Base-by-base conservation (phyloP, 805 yeast genomes). In the Yarrowia deformans region DNA sequence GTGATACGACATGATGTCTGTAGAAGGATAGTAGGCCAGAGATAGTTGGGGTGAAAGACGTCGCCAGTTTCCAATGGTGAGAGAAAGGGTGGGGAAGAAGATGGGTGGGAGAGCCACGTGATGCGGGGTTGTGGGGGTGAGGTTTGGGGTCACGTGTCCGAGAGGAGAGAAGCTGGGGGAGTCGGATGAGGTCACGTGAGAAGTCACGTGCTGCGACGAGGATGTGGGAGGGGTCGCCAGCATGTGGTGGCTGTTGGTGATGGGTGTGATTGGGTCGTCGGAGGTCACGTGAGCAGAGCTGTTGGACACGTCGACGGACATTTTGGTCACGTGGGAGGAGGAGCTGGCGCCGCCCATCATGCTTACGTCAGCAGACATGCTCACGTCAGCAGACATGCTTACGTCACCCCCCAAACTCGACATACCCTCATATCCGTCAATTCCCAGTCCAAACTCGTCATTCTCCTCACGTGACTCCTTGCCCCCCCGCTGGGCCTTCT, bases 401-500 rank as follows among this genome's bases (percentile, higher is more conserved):
- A 23, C 19, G 12, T 37, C 58, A 10, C n/a, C n/a, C n/a, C n/a
- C n/a, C n/a, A n/a, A n/a, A n/a, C n/a, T n/a, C n/a, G n/a, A n/a
- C n/a, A n/a, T n/a, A n/a, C n/a, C n/a, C n/a, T 23, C 2, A 23
- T 23, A 2, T 4, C 2, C 29, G 4, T 6, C 42, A 13, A 39
- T 10, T 12, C 42, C 42, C 12, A 35, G 9, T 2, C 58, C 37
- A 13, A 52, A 23, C n/a, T 35, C 60, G 8, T 3, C 60, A 14
- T 3, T 10, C 10, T 37, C 43, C 5, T 35, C 56, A 2, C 32
- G 32, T 19, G 14, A n/a, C 23, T 42, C 39, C 32, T 10, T 16
- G 5, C 39, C 39, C 2, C 35, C 52, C 18, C 55, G 50, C 34
- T 19, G n/a, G 18, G 68, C 55, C 46, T 63, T 63, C 74, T 72